Evolutionary conservation across 768 basidiomycete genomes (phyloP).

Genomic region (Pleurotus djamor): DNA sequence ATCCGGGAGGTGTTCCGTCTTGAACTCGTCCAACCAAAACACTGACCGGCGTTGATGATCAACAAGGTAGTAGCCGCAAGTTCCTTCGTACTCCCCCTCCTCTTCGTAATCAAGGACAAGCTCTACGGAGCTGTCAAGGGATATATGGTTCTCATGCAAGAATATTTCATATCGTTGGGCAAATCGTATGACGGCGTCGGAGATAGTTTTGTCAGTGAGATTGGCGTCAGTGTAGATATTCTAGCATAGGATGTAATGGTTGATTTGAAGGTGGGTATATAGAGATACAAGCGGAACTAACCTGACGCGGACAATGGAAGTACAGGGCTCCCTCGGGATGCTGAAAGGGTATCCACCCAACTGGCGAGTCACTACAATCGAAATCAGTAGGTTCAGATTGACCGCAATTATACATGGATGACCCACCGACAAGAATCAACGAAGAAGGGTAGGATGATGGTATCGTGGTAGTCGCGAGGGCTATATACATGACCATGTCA

Average conservation of each 20-base stretch:
- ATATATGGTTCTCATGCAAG: conserved; percentile 12
- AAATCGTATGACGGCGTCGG: conserved; percentile 10
- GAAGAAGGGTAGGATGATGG: background rate
- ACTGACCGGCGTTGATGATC: conserved; percentile 28
- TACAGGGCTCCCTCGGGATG: conserved; percentile 70
- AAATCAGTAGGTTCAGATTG: background rate
- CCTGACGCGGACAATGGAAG: conserved; percentile 47
- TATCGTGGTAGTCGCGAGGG: conserved; percentile 1
- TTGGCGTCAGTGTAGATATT: conserved; percentile 22
- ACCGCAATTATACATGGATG: too few species aligned
- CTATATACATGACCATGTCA: background rate
- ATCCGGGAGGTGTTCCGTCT: conserved; percentile 11
- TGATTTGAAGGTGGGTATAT: background rate
- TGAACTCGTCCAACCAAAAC: conserved; percentile 42
- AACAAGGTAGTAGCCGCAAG: conserved; percentile 47
- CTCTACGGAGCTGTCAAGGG: conserved; percentile 23
- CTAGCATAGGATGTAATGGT: background rate
- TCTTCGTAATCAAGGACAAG: conserved; percentile 36
- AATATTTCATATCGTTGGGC: conserved; percentile 12
- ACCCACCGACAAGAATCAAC: background rate
- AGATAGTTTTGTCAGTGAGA: conserved; percentile 12
- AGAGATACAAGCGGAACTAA: conserved; percentile 16
- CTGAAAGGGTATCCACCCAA: conserved; percentile 41
- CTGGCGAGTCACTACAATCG: conserved; percentile 7
- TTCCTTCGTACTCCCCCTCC: conserved; percentile 10